A percentile compares a stretch with the other conserved stretches of the same genome.
These are phyloP conservation scores for Candida michaelii DNA, from an alignment of 805 yeast species.

Conservation along the genomic window DNA sequence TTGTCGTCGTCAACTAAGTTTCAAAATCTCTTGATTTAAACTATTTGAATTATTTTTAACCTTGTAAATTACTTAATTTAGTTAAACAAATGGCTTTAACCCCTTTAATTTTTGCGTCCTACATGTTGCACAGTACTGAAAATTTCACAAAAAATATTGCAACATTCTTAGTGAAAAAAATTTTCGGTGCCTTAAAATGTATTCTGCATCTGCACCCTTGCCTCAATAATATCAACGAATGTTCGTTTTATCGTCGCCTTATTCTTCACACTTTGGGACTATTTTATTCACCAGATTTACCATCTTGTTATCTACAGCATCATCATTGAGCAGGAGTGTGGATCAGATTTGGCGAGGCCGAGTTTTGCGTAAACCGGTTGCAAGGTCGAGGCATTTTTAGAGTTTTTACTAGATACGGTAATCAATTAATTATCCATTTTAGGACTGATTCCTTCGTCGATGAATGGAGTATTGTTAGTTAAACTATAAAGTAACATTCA, in stretches of 20 bases:
- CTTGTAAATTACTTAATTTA: slow-evolving; percentile 2
- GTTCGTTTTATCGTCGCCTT: background rate
- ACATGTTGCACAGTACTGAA: slow-evolving; percentile 6
- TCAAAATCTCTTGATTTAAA: background rate
- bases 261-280: background rate
- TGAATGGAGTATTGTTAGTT: background rate
- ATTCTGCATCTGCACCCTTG: background rate
- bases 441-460: slow-evolving; percentile 5
- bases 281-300: too few species aligned
- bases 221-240: background rate
- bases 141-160: background rate
- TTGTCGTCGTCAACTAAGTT: background rate
- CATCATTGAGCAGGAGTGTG: too few species aligned
- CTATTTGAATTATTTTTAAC: too few species aligned
- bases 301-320: too few species aligned
- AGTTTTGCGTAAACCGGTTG: too few species aligned
- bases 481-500: background rate
- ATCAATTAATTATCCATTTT: slow-evolving; percentile 14
- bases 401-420: slow-evolving; percentile 1
- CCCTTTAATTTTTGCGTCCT: slow-evolving; percentile 4
- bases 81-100: background rate
- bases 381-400: background rate
- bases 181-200: background rate
- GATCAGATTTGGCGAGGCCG: too few species aligned
- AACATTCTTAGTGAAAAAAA: background rate